Base-by-base conservation (phyloP, 1,284 basidiomycete species). In the Puccinia novopanici region DNA sequence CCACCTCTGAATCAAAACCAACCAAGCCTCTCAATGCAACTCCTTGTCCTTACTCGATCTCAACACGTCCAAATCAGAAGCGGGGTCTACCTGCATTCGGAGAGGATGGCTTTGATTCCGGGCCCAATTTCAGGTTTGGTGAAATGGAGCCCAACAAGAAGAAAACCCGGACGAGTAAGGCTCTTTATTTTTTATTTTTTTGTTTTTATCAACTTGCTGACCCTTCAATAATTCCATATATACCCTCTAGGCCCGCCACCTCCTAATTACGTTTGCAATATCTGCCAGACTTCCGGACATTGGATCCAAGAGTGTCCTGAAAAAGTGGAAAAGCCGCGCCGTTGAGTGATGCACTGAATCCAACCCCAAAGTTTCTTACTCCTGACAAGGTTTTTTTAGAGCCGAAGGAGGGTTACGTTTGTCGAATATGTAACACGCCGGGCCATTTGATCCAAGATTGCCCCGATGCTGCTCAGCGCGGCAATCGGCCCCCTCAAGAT, bases 371-470 rank as follows among this genome's bases (percentile, higher is more conserved):
- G 27, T 61, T 19, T 52, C 45, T 76, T 22, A n/a, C 37, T 48
- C 34, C 52, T 42, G 42, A 12, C 30, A 24, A 52, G 71, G 24
- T 63, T 50, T 50, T 24, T 34, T 54, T 24, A 83, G 79, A 92
- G 85, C 92, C 92, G 6, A 91, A 89, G 81, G 88, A 91, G 84
- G 93, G 93, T 54, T 96, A 95, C 83, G 89, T 92, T 10, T 96
- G 94, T 86, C 89, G 93, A 72, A 93, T 92, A 4, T 96, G 94
- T 85, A 93, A 92, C 24, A 92, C 91, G 83, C 91, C 91, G 74
- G 87, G 88, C 3, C 94, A 97, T 86, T 92, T 90, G 83, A 89
- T 96, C 67, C 90, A 93, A 78, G 93, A 96, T 83, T 97, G 94
- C 84, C 90, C 91, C 0, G 87, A 90, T n/a, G 90, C 89, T 61